These are phyloP conservation scores for Monosporascus sp. DNA, from an alignment of 2,329 filamentous ascomycete genomes.

Conservation along the genomic window DNA sequence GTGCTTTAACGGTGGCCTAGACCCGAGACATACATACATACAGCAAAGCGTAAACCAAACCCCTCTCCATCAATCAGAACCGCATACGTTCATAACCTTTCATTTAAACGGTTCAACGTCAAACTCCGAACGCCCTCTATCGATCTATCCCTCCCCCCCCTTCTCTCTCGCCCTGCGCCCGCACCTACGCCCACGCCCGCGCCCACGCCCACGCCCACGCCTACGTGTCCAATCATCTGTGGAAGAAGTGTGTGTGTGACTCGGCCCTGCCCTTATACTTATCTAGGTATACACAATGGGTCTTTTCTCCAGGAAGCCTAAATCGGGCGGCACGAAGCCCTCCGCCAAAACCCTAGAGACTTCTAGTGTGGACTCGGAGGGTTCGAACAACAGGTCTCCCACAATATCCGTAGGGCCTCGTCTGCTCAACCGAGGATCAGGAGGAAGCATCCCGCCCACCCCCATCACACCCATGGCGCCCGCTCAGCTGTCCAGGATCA, in stretches of 20 bases:
- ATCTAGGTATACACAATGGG: conserved; percentile 35
- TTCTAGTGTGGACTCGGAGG: conserved; percentile 47
- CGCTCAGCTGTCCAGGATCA: conserved; percentile 61
- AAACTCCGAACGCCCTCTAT: too few species aligned
- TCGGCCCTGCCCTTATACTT: not conserved
- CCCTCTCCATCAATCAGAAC: too few species aligned
- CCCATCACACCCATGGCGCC: conserved; percentile 48
- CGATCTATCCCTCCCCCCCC: too few species aligned
- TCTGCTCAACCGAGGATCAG: conserved; percentile 45
- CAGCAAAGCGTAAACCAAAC: too few species aligned
- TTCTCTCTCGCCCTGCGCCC: not conserved
- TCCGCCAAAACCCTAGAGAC: conserved; percentile 35
- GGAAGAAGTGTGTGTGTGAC: too few species aligned
- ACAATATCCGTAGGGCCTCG: conserved; percentile 26
- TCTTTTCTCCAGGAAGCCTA: conserved; percentile 51
- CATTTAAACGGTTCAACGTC: too few species aligned
- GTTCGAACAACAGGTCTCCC: conserved; percentile 41
- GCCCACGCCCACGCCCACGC: not conserved
- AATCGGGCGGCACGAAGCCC: conserved; percentile 32
- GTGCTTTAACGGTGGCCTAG: too few species aligned
- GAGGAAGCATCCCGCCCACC: conserved; percentile 42
- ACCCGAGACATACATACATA: too few species aligned
- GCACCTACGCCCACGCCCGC: not conserved
- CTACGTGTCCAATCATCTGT: too few species aligned
- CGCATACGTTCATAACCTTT: too few species aligned